These are phyloP conservation scores for Lodderomyces orthopsilosis DNA, from an alignment of 1,139 yeast genomes.

Conservation along the genomic window DNA sequence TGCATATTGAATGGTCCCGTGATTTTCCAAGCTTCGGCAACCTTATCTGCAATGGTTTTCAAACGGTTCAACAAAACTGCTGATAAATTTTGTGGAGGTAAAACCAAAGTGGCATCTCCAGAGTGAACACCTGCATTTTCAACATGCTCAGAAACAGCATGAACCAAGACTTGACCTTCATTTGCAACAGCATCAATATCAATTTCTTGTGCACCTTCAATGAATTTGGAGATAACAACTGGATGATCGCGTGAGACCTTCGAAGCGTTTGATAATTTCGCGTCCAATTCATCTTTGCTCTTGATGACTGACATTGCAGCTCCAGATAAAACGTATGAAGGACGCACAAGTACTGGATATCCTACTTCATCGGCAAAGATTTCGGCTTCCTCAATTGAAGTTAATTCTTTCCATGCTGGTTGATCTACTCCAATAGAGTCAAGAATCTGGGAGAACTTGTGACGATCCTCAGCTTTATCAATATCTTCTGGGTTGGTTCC, in stretches of 20 bases:
- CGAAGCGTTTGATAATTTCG: constrained; percentile 81
- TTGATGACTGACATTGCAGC: constrained; percentile 97
- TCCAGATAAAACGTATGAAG: constrained; percentile 95
- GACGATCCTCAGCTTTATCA: constrained; percentile 97
- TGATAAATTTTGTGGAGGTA: constrained; percentile 82
- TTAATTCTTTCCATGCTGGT: constrained; percentile 96
- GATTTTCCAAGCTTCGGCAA: constrained; percentile 90
- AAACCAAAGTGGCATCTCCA: constrained; percentile 93
- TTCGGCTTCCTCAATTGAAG: constrained; percentile 83
- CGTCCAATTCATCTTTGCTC: constrained; percentile 71
- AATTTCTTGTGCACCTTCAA: constrained; percentile 93
- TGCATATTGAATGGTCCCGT: constrained; percentile 99
- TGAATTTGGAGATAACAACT: constrained; percentile 93
- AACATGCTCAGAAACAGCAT: constrained; percentile 96
- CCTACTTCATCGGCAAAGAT: constrained; percentile 82
- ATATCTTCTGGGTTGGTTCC: constrained; percentile 96
- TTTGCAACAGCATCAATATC: constrained; percentile 96
- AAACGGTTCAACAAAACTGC: constrained; percentile 59
- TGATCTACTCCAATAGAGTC: constrained; percentile 92
- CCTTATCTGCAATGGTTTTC: constrained; percentile 84
- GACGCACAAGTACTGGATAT: constrained; percentile 95
- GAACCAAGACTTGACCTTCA: constrained; percentile 84
- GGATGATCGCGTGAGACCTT: constrained; percentile 95
- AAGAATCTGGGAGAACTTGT: constrained; percentile 90
- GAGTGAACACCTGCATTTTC: constrained; percentile 99